A percentile compares a stretch with the other conserved stretches of the same genome.
These are phyloP conservation scores for Cadophora sp. DNA, from an alignment of 2,329 filamentous ascomycete genomes.

Conservation along the genomic window DNA sequence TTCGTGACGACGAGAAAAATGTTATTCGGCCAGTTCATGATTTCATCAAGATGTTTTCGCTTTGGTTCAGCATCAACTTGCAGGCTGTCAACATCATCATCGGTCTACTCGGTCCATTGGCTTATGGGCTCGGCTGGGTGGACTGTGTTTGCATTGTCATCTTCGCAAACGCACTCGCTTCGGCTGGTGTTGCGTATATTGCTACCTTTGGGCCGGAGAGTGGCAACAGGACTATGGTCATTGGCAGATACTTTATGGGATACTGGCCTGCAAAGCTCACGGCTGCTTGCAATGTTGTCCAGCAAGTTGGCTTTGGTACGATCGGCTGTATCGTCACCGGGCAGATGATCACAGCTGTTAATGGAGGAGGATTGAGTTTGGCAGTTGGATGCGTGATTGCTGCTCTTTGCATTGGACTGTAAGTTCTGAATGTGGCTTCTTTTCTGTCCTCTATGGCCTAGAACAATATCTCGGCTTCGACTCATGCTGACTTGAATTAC, in stretches of 20 bases:
- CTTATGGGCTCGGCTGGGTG: slow-evolving; percentile 61
- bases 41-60: slow-evolving; percentile 56
- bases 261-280: slow-evolving; percentile 69
- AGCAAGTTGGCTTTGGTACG: slow-evolving; percentile 66
- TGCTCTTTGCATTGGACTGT: slow-evolving; percentile 65
- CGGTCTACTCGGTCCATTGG: slow-evolving; percentile 64
- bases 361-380: slow-evolving; percentile 61
- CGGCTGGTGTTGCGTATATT: slow-evolving; percentile 60
- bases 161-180: slow-evolving; percentile 60
- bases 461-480: too few relatives aligned
- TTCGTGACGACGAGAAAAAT: slow-evolving; percentile 59
- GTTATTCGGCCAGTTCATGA: slow-evolving; percentile 57
- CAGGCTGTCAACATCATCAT: slow-evolving; percentile 67
- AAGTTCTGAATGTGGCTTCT: background rate
- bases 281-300: slow-evolving; percentile 66
- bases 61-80: slow-evolving; percentile 68
- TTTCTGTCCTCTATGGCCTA: too few relatives aligned
- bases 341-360: slow-evolving; percentile 71
- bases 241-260: slow-evolving; percentile 66
- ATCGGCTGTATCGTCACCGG: slow-evolving; percentile 70
- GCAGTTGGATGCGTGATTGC: slow-evolving; percentile 70
- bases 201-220: slow-evolving; percentile 66
- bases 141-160: slow-evolving; percentile 61
- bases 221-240: slow-evolving; percentile 65
- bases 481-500: background rate